Evolutionary conservation across 1,284 basidiomycete genomes (phyloP).

Genomic region (Meira nashicola): DNA sequence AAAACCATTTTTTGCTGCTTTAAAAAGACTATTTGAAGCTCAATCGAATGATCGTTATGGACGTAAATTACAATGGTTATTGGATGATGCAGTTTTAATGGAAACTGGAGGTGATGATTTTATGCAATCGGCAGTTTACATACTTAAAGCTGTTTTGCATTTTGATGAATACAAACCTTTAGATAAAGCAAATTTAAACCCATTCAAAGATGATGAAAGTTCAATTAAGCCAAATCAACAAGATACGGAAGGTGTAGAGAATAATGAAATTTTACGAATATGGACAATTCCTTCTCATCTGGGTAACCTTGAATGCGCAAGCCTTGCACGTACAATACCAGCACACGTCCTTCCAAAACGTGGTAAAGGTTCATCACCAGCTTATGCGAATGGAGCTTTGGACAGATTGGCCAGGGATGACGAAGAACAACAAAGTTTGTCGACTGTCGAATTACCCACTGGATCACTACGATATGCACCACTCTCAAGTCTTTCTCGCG

Average conservation of each 20-base stretch:
- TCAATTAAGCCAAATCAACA: no score
- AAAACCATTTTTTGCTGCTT: not conserved
- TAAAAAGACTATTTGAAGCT: not conserved
- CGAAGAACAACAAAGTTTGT: not conserved
- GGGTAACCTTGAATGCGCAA: not conserved
- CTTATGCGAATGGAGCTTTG: not conserved
- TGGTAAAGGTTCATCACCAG: not conserved
- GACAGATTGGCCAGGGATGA: not conserved
- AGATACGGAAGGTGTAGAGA: no score
- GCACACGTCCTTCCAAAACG: not conserved
- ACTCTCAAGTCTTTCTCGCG: not conserved
- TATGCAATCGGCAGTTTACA: not conserved
- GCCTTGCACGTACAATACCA: not conserved
- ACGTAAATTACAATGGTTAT: not conserved
- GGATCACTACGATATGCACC: not conserved
- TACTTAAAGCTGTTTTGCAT: not conserved
- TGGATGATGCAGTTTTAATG: conserved; percentile 7
- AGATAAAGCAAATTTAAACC: no score
- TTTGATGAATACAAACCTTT: no score
- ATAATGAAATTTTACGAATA: not conserved
- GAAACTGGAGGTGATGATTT: conserved; percentile 1
- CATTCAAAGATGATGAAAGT: no score
- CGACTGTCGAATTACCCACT: not conserved
- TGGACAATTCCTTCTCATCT: not conserved
- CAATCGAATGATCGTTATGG: not conserved